phyloP scores from a whole-genome alignment of 164 flowering plant genomes.

The Umbilicus rupestris region DNA sequence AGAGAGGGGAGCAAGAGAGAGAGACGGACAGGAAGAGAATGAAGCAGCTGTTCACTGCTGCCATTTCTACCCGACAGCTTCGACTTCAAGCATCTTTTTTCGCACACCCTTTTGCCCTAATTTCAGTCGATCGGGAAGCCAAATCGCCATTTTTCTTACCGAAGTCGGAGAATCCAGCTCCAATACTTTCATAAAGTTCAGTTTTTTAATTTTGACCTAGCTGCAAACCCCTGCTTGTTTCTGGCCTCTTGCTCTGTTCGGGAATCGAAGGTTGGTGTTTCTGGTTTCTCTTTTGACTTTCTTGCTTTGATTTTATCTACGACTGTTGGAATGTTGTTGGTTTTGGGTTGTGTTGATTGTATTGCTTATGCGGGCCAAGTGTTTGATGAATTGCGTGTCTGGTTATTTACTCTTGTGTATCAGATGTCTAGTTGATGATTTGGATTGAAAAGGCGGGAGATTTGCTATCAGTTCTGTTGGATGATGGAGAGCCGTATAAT shows the following conservation, averaged over 20 bases:
- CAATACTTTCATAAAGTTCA: not conserved
- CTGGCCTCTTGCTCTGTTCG: no score
- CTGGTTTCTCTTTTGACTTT: not conserved
- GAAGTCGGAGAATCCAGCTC: not conserved
- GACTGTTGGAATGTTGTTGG: not conserved
- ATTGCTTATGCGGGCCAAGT: not conserved
- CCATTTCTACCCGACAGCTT: no score
- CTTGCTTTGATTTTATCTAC: not conserved
- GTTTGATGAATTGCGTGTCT: not conserved
- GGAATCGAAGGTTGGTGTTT: not conserved
- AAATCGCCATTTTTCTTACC: not conserved
- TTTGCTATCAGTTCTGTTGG: not conserved
- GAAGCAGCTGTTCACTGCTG: no score
- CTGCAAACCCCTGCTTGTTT: not conserved
- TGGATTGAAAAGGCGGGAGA: not conserved
- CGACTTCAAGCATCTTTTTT: no score
- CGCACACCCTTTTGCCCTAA: not conserved
- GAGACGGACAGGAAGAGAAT: no score
- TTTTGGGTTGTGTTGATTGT: not conserved
- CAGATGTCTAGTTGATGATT: not conserved
- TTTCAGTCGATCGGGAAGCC: not conserved
- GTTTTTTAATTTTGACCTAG: not conserved
- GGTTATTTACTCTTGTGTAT: not conserved
- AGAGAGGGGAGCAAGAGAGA: no score
- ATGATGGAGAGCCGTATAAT: slow-evolving; percentile 8